Conservation (phyloP, 2,329 filamentous ascomycete genomes). For the Didymella pinodella region DNA sequence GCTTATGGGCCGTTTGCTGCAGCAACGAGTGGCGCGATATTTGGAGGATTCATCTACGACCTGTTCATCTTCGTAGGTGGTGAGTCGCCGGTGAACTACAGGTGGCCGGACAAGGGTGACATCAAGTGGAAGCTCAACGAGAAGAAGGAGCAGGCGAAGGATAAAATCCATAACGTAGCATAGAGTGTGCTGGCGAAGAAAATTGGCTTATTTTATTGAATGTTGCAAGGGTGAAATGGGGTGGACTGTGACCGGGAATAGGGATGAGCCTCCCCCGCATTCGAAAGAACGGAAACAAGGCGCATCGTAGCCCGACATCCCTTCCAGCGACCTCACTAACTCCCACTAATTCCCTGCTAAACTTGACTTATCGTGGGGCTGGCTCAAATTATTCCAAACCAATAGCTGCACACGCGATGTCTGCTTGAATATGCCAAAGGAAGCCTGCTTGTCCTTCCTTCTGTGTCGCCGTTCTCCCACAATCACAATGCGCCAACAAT, state of each 20-base stretch:
- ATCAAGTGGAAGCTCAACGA: slow-evolving; percentile 29
- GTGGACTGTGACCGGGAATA: slow-evolving; percentile 14
- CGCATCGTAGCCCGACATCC: slow-evolving; percentile 3
- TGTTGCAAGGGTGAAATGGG: neutral
- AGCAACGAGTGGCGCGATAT: slow-evolving; percentile 34
- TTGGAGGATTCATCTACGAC: slow-evolving; percentile 43
- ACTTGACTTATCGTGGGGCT: neutral
- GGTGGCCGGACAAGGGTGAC: slow-evolving; percentile 37
- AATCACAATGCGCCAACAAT: neutral
- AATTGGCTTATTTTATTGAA: neutral
- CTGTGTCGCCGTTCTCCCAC: neutral
- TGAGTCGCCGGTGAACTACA: slow-evolving; percentile 43
- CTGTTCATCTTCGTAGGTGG: slow-evolving; percentile 43
- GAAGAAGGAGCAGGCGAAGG: slow-evolving; percentile 28
- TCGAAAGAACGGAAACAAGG: slow-evolving; percentile 8
- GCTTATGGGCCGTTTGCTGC: slow-evolving; percentile 40
- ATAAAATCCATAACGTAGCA: slow-evolving; percentile 23
- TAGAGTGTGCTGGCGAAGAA: neutral
- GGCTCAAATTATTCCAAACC: neutral
- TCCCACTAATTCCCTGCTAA: slow-evolving; percentile 1
- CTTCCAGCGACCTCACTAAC: slow-evolving; percentile 3
- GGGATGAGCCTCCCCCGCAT: slow-evolving; percentile 11
- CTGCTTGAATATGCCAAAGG: neutral
- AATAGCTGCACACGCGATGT: neutral
- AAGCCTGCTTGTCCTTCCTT: neutral